These are phyloP conservation scores for Phascolomyces articulosus DNA, from an alignment of 371 early-diverging fungal species.

Conservation along the genomic window DNA sequence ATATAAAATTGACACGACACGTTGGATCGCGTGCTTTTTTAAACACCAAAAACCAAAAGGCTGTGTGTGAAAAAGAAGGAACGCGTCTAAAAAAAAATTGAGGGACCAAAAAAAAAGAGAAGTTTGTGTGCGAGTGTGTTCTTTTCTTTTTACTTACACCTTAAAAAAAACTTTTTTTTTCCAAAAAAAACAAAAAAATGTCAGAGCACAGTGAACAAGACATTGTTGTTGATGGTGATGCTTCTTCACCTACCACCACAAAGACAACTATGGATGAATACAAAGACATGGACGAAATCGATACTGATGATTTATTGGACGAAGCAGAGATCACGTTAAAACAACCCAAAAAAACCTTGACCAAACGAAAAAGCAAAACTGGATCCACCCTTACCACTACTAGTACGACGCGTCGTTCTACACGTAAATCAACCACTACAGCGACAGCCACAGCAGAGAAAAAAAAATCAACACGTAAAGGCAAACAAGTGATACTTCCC, in stretches of 20 bases:
- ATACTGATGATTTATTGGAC: constrained; percentile 34
- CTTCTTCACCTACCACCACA: background rate
- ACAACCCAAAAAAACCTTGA: background rate
- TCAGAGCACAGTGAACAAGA: constrained; percentile 22
- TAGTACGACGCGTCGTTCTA: background rate
- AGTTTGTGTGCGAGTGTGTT: no score
- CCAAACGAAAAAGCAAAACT: constrained; percentile 10
- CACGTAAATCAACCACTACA: constrained; percentile 7
- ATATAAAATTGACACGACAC: no score
- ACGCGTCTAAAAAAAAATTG: no score
- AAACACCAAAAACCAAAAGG: no score
- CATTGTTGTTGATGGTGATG: constrained; percentile 17
- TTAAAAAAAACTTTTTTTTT: no score
- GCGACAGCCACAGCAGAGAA: background rate
- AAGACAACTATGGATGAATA: constrained; percentile 8
- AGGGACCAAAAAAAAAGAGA: no score
- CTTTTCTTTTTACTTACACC: no score
- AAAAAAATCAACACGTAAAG: constrained; percentile 1
- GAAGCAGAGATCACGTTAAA: constrained; percentile 16
- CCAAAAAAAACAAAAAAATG: constrained; percentile 3
- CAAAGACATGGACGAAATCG: constrained; percentile 25
- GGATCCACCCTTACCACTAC: background rate
- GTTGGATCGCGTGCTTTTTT: no score
- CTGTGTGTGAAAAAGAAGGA: no score
- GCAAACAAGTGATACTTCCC: background rate